Conservation (phyloP, 768 basidiomycete species). For the Lepiota subincarnata region DNA sequence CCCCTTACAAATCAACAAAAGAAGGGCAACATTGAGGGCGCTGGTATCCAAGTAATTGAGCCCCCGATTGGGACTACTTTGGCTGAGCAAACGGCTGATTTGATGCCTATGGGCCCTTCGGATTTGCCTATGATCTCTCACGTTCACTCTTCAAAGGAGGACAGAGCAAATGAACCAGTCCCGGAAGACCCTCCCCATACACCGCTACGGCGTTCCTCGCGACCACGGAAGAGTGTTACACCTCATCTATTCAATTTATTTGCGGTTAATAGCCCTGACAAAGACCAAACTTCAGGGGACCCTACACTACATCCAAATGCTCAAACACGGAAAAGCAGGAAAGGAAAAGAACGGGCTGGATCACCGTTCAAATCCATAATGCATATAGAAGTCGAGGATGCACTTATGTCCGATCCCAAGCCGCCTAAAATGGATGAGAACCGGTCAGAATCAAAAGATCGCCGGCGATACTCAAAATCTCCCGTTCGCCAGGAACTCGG, state of each 20-base stretch:
- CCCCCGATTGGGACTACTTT: no score
- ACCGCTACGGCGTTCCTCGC: constrained; percentile 35
- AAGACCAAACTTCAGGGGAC: not conserved
- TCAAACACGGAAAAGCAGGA: constrained; percentile 20
- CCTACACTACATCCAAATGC: constrained; percentile 18
- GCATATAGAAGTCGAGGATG: not conserved
- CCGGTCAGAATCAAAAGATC: not conserved
- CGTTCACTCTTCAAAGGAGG: not conserved
- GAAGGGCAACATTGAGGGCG: no score
- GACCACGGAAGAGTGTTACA: constrained; percentile 32
- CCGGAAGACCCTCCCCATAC: constrained; percentile 17
- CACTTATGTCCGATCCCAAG: not conserved
- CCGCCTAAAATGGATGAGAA: not conserved
- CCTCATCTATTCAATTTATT: constrained; percentile 18
- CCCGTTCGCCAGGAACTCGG: constrained; percentile 6
- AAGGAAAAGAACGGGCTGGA: constrained; percentile 10
- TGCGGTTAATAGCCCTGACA: constrained; percentile 13
- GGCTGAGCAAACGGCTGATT: no score
- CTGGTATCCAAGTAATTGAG: no score
- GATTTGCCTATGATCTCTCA: not conserved
- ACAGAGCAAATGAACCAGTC: not conserved
- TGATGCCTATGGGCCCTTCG: no score
- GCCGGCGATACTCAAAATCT: constrained; percentile 5
- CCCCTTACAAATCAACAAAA: no score
- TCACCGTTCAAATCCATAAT: not conserved